Evolutionary conservation across 2,329 filamentous ascomycete species (phyloP), one percentile per base, ranked within the genome.

Genomic region (Fusarium sp.): DNA sequence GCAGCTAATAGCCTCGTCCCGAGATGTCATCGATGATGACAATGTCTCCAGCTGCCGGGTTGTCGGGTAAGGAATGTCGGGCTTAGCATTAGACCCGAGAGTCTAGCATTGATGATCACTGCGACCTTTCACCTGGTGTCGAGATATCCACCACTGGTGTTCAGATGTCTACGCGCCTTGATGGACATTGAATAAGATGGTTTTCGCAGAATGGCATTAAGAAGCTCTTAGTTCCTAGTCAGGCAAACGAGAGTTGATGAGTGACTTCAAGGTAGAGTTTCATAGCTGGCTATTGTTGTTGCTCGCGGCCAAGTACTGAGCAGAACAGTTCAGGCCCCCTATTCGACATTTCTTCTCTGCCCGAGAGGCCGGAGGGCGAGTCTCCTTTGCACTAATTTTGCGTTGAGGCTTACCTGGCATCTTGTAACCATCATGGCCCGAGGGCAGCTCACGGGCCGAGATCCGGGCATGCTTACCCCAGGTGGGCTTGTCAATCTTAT

Each of bases 311-410:
- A 4, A 22, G 22, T 22, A 22, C 22, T 22, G 22, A 22, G 22
- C 4, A 22, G 22, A 22, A 22, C 20, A 25, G 12, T 15, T 15
- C 12, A 25, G 12, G 8, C 14, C 4, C 20, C 7, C 10, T 45
- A 0, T 0, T 10, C 2, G 4, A 9, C 43, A 25, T 9, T 15
- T 4, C 7, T 12, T 38, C 3, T 4, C 0, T 15, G 15, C 3
- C 4, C 4, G 35, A 38, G 17, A n/a, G 17, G 2, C 37, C 8
- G 1, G 4, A n/a, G 8, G 8, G 37, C 8, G 15, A 17, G 3
- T 38, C 37, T 10, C 8, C 17, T n/a, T 38, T 10, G 37, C 15
- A 9, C 37, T 5, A 10, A n/a, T 38, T 38, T 9, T 7, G 8
- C 15, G 7, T 38, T n/a, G 37, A 38, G 15, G 37, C 7, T 45